Base-by-base conservation (phyloP, 1,139 yeast genomes). In the Pichia sp. region DNA sequence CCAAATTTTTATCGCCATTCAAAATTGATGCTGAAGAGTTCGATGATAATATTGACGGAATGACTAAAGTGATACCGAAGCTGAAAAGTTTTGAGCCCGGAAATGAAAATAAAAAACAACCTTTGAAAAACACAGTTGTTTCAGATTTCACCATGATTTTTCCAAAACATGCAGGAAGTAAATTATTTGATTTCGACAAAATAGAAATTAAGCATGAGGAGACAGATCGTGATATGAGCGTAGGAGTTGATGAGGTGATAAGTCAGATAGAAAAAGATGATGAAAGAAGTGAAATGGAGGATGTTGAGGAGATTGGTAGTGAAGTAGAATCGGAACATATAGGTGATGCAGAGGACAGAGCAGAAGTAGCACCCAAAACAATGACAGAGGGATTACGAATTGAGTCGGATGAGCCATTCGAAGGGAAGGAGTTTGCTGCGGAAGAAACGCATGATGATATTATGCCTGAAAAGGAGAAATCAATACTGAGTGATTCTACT, bases 101-200 rank as follows among this genome's bases (percentile, higher is more conserved):
- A 45, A 7, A 54, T 59, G 13, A 59, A 62, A 13, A 59, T 16
- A n/a, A 30, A 11, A 8, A 31, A 8, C 4, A 13, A 15, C 8
- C 34, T 30, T 26, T 30, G 19, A 42, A 29, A 11, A 29, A 40
- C 7, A 23, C 47, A 29, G 29, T 48, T 8, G 41, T 38, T 3
- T 50, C 67, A 7, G 70, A 67, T 51, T 66, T 67, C 68, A 67
- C 70, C 1, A 65, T 66, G 69, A 64, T 67, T 5, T 56, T 66
- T 51, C 70, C 70, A 1, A 64, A 59, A 26, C 15, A 38, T 2
- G 47, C 44, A 36, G 53, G 50, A 6, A 45, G 47, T 29, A 45
- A 51, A 5, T 19, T 56, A 2, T 56, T 56, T 49, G 59, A 57
- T 40, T 54, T 55, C 36, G 50, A 45, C 4, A 61, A 62, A 38